Evolutionary conservation across 179 eudicot genomes (phyloP).

Genomic region (Camellia oleifera): DNA sequence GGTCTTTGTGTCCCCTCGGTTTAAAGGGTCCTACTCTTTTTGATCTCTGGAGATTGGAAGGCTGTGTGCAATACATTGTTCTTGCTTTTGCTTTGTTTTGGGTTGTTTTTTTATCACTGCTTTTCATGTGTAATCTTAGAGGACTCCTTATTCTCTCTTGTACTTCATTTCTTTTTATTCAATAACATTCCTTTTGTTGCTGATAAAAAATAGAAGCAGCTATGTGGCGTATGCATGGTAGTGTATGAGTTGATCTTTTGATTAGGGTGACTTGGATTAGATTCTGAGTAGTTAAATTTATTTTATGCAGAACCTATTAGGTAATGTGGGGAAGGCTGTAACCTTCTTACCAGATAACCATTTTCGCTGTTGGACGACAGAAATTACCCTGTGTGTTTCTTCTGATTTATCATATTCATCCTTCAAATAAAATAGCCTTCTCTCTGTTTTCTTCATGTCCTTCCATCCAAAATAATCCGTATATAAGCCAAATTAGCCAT

Average conservation of each 20-base stretch:
- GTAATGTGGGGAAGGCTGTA: neutral
- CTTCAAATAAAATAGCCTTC: neutral
- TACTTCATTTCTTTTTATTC: too few relatives aligned
- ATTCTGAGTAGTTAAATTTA: neutral
- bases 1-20: too few relatives aligned
- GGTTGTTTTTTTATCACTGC: too few relatives aligned
- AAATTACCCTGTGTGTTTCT: neutral
- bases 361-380: neutral
- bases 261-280: conserved; percentile 10
- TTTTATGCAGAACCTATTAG: neutral
- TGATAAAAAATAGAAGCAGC: too few relatives aligned
- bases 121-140: too few relatives aligned
- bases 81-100: too few relatives aligned
- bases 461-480: conserved; percentile 1
- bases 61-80: too few relatives aligned
- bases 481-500: neutral
- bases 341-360: neutral
- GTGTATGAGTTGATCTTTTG: neutral
- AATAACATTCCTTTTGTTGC: too few relatives aligned
- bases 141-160: too few relatives aligned
- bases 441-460: neutral
- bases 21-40: too few relatives aligned
- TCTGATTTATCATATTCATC: neutral
- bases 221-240: neutral
- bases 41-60: too few relatives aligned